Evolutionary conservation across 164 flowering plant species (phyloP).

Genomic region (Annona squamosa): DNA sequence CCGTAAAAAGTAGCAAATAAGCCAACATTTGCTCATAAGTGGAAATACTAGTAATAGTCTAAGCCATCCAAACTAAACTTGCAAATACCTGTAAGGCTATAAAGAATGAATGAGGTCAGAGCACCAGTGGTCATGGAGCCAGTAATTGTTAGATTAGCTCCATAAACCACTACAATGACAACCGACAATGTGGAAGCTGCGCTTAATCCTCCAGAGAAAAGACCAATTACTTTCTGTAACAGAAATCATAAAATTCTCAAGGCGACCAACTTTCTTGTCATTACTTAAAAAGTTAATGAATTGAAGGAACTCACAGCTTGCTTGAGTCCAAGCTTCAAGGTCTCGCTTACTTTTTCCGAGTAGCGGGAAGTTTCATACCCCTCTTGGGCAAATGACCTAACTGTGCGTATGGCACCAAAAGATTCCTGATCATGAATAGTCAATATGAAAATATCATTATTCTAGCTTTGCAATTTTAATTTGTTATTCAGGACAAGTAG

Average conservation of each 20-base stretch:
- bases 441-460: neutral
- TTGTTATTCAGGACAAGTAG: too few species aligned
- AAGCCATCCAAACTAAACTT: neutral
- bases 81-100: conserved; percentile 60
- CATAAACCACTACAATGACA: conserved; percentile 78
- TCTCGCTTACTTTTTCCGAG: conserved; percentile 83
- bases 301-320: conserved; percentile 69
- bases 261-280: conserved; percentile 4
- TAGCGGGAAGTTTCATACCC: conserved; percentile 58
- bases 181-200: conserved; percentile 95
- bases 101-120: conserved; percentile 4
- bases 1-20: too few species aligned
- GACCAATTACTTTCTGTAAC: conserved; percentile 71
- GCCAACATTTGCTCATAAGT: neutral
- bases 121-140: conserved; percentile 53
- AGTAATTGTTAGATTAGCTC: conserved; percentile 75
- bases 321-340: conserved; percentile 75
- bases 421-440: conserved; percentile 54
- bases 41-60: neutral
- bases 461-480: neutral
- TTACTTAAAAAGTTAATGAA: neutral
- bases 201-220: conserved; percentile 81
- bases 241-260: conserved; percentile 11
- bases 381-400: conserved; percentile 97
- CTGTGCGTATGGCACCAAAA: conserved; percentile 94